Evolutionary conservation across 1,284 basidiomycete species (phyloP), one percentile per base, ranked within the genome.

Genomic region (Acaromyces ingoldii): DNA sequence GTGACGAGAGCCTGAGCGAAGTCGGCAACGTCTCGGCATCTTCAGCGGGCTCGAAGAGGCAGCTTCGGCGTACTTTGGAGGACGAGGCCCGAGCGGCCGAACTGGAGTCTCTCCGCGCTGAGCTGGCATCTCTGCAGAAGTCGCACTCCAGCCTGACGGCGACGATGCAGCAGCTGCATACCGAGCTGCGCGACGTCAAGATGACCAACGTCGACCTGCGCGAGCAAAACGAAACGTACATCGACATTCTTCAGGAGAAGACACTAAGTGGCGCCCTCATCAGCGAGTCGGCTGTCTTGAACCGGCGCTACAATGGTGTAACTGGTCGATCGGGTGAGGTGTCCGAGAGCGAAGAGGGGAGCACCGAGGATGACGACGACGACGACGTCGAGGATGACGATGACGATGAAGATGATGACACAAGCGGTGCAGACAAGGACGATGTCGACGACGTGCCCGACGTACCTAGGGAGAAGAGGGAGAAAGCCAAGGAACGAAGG

Each of bases 371-470:
- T 36, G 55, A 57, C 6, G 51, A 55, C 25, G 56, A 66, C 9
- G 42, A 56, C 31, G 57, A 47, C 24, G 53, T 51, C 13, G 64
- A 57, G 24, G 41, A 40, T 28, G 58, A 59, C 17, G 49, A 50
- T 3, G 49, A 55, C 11, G 53, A 53, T 15, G 38, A 49, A 11
- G 53, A 53, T 24, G 50, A 47, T 9, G 55, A 55, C 11, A 46
- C 5, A n/a, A 46, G 39, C 29, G 51, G 31, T 21, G 21, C 22
- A n/a, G 33, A 55, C n/a, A 53, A 65, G 17, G 65, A 60, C 28
- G 65, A 67, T 19, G 63, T 63, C 36, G 65, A 67, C 22, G 66
- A 69, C 34, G 66, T 69, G 1, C 62, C 64, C 17, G 66, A 68
- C 22, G 57, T 55, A 9, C 66, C 66, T 9, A 31, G 38, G 15